Percentiles rank a stretch among this genome's conserved stretches.
These are phyloP conservation scores for Cavenderia fasciculata DNA, from an alignment of 78 protist genomes.

Conservation along the genomic window DNA sequence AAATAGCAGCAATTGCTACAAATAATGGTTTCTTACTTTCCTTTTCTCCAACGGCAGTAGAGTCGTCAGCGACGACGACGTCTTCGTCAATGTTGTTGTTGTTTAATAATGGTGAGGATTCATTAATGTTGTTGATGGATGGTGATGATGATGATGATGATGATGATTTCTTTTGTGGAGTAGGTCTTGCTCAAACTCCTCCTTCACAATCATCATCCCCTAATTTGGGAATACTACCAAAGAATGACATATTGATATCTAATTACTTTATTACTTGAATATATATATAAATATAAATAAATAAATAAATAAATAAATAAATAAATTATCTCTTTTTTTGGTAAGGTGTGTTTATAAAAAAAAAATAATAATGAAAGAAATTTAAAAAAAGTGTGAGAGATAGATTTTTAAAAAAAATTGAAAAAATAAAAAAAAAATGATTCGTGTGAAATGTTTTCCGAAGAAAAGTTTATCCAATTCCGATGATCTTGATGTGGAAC, in stretches of 20 bases:
- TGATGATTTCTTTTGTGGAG: not conserved
- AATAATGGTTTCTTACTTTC: conserved; percentile 52
- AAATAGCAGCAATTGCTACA: conserved; percentile 30
- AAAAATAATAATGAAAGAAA: too few relatives aligned
- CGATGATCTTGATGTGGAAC: too few relatives aligned
- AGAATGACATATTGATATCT: conserved; percentile 78
- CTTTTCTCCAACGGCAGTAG: not conserved
- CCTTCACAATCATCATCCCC: conserved; percentile 47
- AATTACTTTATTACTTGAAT: too few relatives aligned
- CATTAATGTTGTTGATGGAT: conserved; percentile 1
- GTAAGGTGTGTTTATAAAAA: too few relatives aligned
- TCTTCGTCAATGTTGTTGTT: not conserved
- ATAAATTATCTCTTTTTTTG: too few relatives aligned
- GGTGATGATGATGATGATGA: conserved; percentile 1
- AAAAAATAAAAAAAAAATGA: too few relatives aligned
- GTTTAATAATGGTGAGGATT: not conserved
- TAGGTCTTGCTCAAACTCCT: conserved; percentile 63
- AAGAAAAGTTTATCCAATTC: too few relatives aligned
- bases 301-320: too few relatives aligned
- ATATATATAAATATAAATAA: too few relatives aligned
- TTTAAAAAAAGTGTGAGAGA: too few relatives aligned
- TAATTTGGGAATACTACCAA: not conserved
- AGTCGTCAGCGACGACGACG: not conserved
- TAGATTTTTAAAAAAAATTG: too few relatives aligned
- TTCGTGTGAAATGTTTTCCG: too few relatives aligned